Evolutionary conservation across 208 protist species (phyloP).

Genomic region (Strigomonas galati): DNA sequence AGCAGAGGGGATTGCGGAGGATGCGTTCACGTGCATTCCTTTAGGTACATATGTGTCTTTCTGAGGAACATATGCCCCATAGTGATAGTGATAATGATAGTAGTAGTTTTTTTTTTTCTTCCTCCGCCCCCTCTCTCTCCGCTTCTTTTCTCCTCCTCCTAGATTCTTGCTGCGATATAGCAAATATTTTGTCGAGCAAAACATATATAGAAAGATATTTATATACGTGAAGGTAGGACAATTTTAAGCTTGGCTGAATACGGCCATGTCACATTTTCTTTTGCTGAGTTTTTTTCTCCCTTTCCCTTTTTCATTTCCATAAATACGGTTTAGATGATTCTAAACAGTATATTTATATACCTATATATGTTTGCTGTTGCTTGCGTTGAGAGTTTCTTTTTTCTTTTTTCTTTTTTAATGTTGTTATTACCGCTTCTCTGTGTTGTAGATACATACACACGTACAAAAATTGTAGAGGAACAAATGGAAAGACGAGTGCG

Average conservation of each 20-base stretch:
- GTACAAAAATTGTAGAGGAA: not conserved
- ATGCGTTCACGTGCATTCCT: constrained; percentile 34
- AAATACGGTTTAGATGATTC: not conserved
- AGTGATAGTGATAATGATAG: too few relatives aligned
- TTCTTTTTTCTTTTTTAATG: not conserved
- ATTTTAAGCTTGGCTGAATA: not conserved
- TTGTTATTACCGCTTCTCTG: not conserved
- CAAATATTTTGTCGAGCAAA: not conserved
- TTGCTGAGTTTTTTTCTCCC: not conserved
- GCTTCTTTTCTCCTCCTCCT: too few relatives aligned
- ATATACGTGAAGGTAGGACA: not conserved
- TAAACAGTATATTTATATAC: not conserved
- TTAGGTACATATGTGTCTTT: constrained; percentile 8
- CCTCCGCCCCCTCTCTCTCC: too few relatives aligned
- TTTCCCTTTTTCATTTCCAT: constrained; percentile 13
- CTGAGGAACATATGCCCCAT: too few relatives aligned
- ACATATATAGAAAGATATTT: not conserved
- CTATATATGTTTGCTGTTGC: not conserved
- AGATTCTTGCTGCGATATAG: too few relatives aligned
- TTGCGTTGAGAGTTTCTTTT: not conserved
- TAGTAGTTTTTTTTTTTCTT: too few relatives aligned
- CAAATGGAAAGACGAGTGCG: not conserved
- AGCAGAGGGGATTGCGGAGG: constrained; percentile 17
- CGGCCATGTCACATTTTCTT: not conserved
- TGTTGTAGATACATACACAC: constrained; percentile 1